These are phyloP conservation scores for Wickerhamomyces queroliae DNA, from an alignment of 805 yeast genomes.

Conservation along the genomic window DNA sequence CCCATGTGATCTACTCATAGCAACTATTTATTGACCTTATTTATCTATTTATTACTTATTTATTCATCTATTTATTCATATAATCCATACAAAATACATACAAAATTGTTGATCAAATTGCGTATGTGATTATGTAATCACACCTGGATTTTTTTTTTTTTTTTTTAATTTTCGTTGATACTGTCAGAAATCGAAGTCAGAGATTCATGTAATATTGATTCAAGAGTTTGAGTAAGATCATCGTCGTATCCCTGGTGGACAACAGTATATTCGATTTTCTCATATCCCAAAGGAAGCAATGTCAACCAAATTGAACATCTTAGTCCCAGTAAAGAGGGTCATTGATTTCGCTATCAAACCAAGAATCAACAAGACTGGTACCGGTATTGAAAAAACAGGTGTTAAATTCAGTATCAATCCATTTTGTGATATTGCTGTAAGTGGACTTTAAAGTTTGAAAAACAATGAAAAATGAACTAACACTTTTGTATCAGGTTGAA, in stretches of 20 bases:
- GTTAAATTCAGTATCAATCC: constrained; percentile 93
- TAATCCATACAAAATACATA: background rate
- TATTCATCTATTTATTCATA: constrained; percentile 6
- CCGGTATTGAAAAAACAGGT: constrained; percentile 79
- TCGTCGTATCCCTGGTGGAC: constrained; percentile 1
- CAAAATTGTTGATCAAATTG: background rate
- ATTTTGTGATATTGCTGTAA: constrained; percentile 88
- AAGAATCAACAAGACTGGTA: constrained; percentile 77
- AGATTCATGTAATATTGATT: too few relatives aligned
- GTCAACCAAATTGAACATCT: constrained; percentile 55
- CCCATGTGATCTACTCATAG: background rate
- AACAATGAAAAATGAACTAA: too few relatives aligned
- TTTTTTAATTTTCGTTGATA: too few relatives aligned
- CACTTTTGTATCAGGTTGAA: constrained; percentile 39
- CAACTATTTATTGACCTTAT: background rate
- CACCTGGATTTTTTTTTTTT: background rate
- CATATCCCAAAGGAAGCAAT: constrained; percentile 7
- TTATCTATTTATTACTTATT: constrained; percentile 2
- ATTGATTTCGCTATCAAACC: constrained; percentile 94
- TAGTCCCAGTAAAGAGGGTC: constrained; percentile 94
- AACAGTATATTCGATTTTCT: background rate
- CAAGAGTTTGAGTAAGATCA: too few relatives aligned
- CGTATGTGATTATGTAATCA: background rate
- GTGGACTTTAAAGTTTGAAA: background rate
- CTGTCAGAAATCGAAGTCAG: background rate